Evolutionary conservation across 2,329 filamentous ascomycete genomes (phyloP), one percentile per base, ranked within the genome.

Genomic region (Talaromyces amestolkiae): DNA sequence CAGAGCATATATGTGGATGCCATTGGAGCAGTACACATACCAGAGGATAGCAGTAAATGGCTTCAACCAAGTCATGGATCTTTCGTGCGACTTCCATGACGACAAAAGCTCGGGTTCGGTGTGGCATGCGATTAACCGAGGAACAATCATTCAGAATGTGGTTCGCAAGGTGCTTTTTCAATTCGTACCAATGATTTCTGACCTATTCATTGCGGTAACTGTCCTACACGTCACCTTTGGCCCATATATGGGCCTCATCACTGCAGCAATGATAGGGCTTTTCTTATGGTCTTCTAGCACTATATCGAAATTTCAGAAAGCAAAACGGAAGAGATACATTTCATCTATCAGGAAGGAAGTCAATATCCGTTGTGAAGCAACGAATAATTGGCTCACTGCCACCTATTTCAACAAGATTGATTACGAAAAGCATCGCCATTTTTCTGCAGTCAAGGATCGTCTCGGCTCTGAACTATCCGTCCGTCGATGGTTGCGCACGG

Each of bases 51-150:
- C 83, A 11, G 84, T 84, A 1, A 82, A 86, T 2, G 85, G 88
- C 0, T 91, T 90, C 72, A 81, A 84, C 65, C 88, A 91, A 65
- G 83, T 91, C 39, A 87, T 92, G 83, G 81, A 79, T n/a, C 80
- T 91, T 0, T 89, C 87, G 0, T 89, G 89, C 78, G 87, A 91
- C 67, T 91, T 91, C 63, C 89, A 92, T 72, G 86, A 86, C 19
- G 83, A 84, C 59, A 89, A 89, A 68, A 83, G 85, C 63, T 87
- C 86, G 1, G 87, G 86, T 1, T 86, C 89, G 67, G 80, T 91
- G 0, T 85, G 87, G 73, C 85, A 86, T 68, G 84, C 87, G 3
- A 83, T 91, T n/a, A 81, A 84, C 60, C 87, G 89, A 69, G 89
- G 87, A 0, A 80, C 83, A 47, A 83, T 86, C 2, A 77, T 91